Percentiles rank a stretch among this genome's conserved stretches.
These are phyloP conservation scores for Solanum chaucha DNA, from an alignment of 257 asterid species.

Conservation along the genomic window DNA sequence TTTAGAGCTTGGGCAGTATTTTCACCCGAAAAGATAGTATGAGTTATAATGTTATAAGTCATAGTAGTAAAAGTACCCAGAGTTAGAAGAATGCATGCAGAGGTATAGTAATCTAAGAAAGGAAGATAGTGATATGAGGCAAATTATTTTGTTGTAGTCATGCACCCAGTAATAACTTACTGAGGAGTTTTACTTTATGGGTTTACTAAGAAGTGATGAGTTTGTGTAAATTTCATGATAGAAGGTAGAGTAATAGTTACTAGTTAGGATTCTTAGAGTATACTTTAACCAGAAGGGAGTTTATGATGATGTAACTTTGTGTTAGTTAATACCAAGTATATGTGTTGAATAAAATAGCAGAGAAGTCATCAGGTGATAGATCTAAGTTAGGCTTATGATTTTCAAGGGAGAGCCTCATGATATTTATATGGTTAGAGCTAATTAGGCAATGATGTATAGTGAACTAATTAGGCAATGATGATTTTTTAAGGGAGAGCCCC, in stretches of 20 bases:
- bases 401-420: background rate
- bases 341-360: too few species aligned
- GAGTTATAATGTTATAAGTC: background rate
- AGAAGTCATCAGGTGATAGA: background rate
- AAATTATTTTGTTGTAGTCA: background rate
- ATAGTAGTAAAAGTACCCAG: background rate
- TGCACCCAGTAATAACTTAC: background rate
- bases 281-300: background rate
- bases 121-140: background rate
- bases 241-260: background rate
- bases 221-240: background rate
- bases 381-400: background rate
- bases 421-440: background rate
- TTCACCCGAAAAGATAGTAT: background rate
- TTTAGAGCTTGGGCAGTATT: background rate
- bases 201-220: background rate
- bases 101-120: background rate
- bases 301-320: background rate
- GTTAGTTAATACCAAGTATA: background rate
- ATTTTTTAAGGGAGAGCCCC: too few species aligned
- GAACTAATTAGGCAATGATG: too few species aligned
- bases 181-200: background rate
- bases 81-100: background rate
- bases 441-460: background rate
- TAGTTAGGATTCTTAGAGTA: background rate